Evolutionary conservation across 2,329 filamentous ascomycete genomes (phyloP).

Genomic region (Ophiosphaerella herpotricha): DNA sequence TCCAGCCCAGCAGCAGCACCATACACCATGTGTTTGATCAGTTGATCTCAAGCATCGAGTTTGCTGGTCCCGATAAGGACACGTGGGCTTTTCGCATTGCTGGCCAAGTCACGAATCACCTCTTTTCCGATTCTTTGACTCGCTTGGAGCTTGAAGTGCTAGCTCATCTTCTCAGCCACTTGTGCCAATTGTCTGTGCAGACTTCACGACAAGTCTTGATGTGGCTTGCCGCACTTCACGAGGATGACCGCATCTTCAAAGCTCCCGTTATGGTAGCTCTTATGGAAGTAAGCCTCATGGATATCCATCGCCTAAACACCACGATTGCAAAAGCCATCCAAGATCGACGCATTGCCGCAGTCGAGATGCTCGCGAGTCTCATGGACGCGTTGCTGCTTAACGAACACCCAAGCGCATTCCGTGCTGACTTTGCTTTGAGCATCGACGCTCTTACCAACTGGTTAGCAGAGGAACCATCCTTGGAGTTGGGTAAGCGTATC

Average conservation of each 20-base stretch:
- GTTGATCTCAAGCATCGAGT: conserved; percentile 58
- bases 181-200: conserved; percentile 65
- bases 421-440: conserved; percentile 83
- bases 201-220: conserved; percentile 60
- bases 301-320: conserved; percentile 62
- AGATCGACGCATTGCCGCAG: conserved; percentile 70
- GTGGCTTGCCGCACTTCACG: conserved; percentile 58
- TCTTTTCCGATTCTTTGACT: conserved; percentile 60
- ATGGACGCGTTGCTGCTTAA: conserved; percentile 79
- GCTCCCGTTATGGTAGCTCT: conserved; percentile 64
- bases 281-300: conserved; percentile 63
- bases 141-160: conserved; percentile 67
- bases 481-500: conserved; percentile 70
- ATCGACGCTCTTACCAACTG: conserved; percentile 81
- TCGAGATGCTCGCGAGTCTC: conserved; percentile 80
- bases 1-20: conserved; percentile 56
- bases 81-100: conserved; percentile 60
- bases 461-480: conserved; percentile 73
- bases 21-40: conserved; percentile 64
- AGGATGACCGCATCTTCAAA: conserved; percentile 65
- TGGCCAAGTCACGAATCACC: conserved; percentile 59
- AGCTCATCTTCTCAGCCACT: conserved; percentile 62
- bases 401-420: conserved; percentile 76
- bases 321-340: conserved; percentile 75
- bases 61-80: conserved; percentile 60